Conservation (phyloP, 345 rosid species). For the Theobroma cacao region DNA sequence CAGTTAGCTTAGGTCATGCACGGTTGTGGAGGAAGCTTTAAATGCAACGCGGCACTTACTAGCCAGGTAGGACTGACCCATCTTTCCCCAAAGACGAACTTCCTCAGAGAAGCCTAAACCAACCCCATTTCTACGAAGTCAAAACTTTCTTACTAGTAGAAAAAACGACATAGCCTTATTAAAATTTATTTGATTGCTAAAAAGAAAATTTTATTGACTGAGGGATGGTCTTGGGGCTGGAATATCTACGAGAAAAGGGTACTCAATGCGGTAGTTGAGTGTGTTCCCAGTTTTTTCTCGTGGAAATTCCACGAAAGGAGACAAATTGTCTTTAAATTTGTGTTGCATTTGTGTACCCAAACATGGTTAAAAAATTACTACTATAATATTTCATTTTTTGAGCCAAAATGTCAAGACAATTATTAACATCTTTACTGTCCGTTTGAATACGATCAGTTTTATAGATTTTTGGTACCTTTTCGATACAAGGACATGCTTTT, state of each 20-base stretch:
- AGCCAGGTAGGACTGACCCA: background rate
- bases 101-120: background rate
- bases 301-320: background rate
- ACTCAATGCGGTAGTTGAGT: background rate
- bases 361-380: background rate
- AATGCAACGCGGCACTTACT: background rate
- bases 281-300: background rate
- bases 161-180: background rate
- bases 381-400: too few species aligned
- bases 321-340: background rate
- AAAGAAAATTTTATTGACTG: background rate
- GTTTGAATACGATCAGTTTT: too few species aligned
- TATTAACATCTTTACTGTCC: too few species aligned
- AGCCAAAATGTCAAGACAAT: too few species aligned
- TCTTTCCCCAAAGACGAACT: background rate
- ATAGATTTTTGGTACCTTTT: too few species aligned
- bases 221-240: background rate
- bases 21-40: background rate
- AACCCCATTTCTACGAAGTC: background rate
- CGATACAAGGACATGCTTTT: too few species aligned
- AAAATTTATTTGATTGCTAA: background rate
- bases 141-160: background rate
- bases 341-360: background rate
- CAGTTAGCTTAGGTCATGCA: background rate
- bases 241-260: background rate